phyloP scores from a whole-genome alignment of 495 filamentous ascomycete species.

The Podospora anserina region DNA sequence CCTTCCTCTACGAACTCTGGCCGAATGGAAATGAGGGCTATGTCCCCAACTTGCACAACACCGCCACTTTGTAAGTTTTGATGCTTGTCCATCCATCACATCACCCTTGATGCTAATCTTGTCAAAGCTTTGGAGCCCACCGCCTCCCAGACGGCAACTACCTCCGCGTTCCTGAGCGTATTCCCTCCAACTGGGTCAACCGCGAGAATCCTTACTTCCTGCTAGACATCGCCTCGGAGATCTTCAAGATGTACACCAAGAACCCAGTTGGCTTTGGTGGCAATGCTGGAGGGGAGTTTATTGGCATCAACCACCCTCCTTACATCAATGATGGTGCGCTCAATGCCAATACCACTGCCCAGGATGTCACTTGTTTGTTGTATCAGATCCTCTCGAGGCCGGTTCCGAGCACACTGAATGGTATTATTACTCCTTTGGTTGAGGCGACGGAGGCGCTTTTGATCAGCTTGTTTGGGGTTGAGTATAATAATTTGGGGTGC shows the following conservation, averaged over 20 bases:
- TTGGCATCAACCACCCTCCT: slow-evolving; percentile 6
- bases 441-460: slow-evolving; percentile 4
- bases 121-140: neutral
- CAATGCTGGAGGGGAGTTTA: slow-evolving; percentile 10
- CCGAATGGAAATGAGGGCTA: slow-evolving; percentile 15
- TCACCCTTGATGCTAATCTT: neutral
- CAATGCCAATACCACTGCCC: slow-evolving; percentile 1
- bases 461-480: neutral
- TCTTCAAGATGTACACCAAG: slow-evolving; percentile 12
- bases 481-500: slow-evolving; percentile 11
- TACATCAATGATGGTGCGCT: slow-evolving; percentile 12
- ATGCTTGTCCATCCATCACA: neutral
- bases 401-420: slow-evolving; percentile 10
- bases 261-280: slow-evolving; percentile 14
- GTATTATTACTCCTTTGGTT: slow-evolving; percentile 6
- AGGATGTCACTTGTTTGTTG: slow-evolving; percentile 7
- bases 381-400: slow-evolving; percentile 11
- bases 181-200: slow-evolving; percentile 13
- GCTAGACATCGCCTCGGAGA: slow-evolving; percentile 9
- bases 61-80: slow-evolving; percentile 8
- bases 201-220: slow-evolving; percentile 9
- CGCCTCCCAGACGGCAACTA: slow-evolving; percentile 5
- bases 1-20: slow-evolving; percentile 13
- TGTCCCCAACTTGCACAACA: slow-evolving; percentile 15
- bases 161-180: slow-evolving; percentile 11